Base-by-base conservation (phyloP, 179 eudicot genomes). In the Silene noctiflora region DNA sequence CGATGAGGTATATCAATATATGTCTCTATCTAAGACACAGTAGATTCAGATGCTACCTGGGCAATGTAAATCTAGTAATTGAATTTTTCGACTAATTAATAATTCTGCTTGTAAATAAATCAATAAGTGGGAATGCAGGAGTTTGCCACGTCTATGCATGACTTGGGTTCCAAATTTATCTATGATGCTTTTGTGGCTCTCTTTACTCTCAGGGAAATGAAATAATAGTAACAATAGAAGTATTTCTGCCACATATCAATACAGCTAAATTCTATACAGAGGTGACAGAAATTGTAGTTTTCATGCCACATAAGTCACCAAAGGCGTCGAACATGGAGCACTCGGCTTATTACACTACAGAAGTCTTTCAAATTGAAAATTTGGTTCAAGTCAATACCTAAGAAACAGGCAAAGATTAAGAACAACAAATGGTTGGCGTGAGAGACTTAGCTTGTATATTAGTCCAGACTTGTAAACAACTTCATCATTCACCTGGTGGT, bases 401-500 rank as follows among this genome's bases (percentile, higher is more conserved):
- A 46, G 6, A 69, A 69, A 22, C 35, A 24, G 58, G 25, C 20
- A 12, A 44, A 22, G 11, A 69, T 21, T 48, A 48, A 46, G 13
- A 22, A 69, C 73, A 24, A 10, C 19, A 48, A 46, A 69, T 13
- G 35, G 11, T 69, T 46, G 46, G 73, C 4, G 59, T 44, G 51
- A 58, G 72, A 69, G 58, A 44, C 33, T 42, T 21, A n/a, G 69
- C 80, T 77, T 71, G 71, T 42, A 9, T 13, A 42, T n/a, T 5
- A 19, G 56, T 25, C 61, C 62, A 21, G 22, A 71, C 51, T 24
- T 56, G 22, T 17, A 0, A 25, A 67, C 59, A n/a, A 35, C 51
- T 12, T 59, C 42, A 2, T 8, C 25, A 0, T 27, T 16, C 3
- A 24, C 16, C 33, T 4, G 65, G 27, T 55, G 21, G 2, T 5